Percentiles rank a stretch among this genome's conserved stretches.
phyloP scores from a whole-genome alignment of 2,329 filamentous ascomycete genomes.

The Fusarium hainanense region DNA sequence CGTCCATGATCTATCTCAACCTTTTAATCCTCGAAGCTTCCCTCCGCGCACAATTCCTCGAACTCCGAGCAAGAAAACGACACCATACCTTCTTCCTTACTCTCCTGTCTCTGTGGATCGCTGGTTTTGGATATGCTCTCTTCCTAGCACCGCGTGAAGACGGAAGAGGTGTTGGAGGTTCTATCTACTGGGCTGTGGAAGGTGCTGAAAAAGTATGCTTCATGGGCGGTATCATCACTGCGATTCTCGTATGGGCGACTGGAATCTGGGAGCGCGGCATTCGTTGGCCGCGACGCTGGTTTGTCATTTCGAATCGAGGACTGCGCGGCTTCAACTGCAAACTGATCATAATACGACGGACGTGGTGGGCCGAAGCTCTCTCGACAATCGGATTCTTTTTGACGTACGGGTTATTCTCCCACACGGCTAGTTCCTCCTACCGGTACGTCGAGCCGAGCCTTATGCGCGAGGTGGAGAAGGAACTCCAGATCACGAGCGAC shows the following conservation, averaged over 20 bases:
- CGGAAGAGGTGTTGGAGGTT: constrained; percentile 88
- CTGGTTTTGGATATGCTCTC: constrained; percentile 87
- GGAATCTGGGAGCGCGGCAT: constrained; percentile 97
- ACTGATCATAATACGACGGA: constrained; percentile 85
- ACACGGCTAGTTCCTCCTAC: constrained; percentile 75
- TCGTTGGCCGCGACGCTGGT: constrained; percentile 92
- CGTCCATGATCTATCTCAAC: constrained; percentile 97
- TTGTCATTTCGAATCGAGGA: constrained; percentile 88
- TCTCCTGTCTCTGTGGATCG: constrained; percentile 82
- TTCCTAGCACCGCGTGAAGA: constrained; percentile 98
- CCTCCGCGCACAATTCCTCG: constrained; percentile 90
- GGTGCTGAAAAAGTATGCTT: constrained; percentile 90
- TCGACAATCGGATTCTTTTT: constrained; percentile 81
- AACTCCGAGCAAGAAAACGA: constrained; percentile 85
- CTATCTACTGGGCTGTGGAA: constrained; percentile 96
- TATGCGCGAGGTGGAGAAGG: constrained; percentile 69
- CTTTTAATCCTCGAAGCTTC: constrained; percentile 96
- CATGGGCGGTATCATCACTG: constrained; percentile 89
- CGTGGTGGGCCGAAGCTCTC: constrained; percentile 82
- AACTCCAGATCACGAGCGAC: constrained; percentile 61
- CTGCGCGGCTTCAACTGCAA: constrained; percentile 95
- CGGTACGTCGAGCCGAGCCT: constrained; percentile 77
- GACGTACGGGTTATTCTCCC: constrained; percentile 78
- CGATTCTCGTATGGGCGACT: constrained; percentile 88
- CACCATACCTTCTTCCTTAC: constrained; percentile 94